Evolutionary conservation across 768 basidiomycete genomes (phyloP), one percentile per base, ranked within the genome.

Genomic region (Termitomyces sp.): DNA sequence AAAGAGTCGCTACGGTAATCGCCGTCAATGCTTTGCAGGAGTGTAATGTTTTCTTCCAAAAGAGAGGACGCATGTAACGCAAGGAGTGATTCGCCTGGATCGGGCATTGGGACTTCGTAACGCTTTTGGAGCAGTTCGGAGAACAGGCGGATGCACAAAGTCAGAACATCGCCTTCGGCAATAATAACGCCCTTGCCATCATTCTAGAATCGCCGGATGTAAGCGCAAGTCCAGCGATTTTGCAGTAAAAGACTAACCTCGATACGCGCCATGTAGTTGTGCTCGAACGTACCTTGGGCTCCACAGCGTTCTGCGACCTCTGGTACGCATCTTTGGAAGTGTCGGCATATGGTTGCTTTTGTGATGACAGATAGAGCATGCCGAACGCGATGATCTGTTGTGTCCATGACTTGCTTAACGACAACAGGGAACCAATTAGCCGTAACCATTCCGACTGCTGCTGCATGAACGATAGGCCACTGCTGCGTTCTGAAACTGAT

Each of bases 401-500:
- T 69, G 13, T 80, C 70, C 69, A 76, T 72, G 35, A 77, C 75
- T 26, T 72, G 63, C 53, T 70, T 64, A 7, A 79, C 67, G 5
- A 68, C 71, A 6, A 67, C 62, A 32, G 79, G 76, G 53, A 73
- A 81, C 77, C 80, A 81, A 35, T 73, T 77, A 48, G 74, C 74
- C 69, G 85, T 70, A 32, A 87, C 82, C 67, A 79, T 74, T 6
- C 76, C 76, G 20, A 79, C 78, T 2, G 85, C 79, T 3, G 79
- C 74, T 4, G 82, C 80, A 40, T 81, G 77, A 43, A 80, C 66
- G 41, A 88, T 73, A 2, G 86, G 83, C 75, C 78, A 79, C 55
- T 87, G 83, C 61, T 88, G 86, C 0, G 86, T 87, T 28, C 84
- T 77, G 73, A 88, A 88, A 6, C 78, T 70, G 56, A 86, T 76